Base-by-base conservation (phyloP, 495 filamentous ascomycete species). In the Daldinia concentrica region DNA sequence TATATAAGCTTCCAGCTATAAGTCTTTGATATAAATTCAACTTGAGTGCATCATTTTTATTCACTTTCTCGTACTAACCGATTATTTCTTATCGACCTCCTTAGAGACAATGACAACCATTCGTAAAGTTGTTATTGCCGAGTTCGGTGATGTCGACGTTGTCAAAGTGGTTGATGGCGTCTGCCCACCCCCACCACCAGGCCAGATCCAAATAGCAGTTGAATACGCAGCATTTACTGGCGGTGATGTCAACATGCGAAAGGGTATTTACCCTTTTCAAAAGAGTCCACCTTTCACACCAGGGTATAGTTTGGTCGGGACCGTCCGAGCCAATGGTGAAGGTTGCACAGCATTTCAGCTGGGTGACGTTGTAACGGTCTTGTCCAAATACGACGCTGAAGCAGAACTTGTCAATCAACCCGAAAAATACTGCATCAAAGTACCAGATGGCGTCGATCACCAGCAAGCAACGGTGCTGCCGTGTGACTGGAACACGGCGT, bases 241-340 rank as follows among this genome's bases (percentile, higher is more conserved):
- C 50, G 74, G 75, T 29, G 82, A 83, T 66, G 72, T 83, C 72
- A 78, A 77, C 64, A 85, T 85, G 82, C 78, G 80, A 8, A 70
- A 74, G 32, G 81, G 82, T 27, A 58, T 37, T n/a, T 83, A 83
- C 45, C 81, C 80, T 4, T 62, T 81, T 34, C 78, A 81, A 66
- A 77, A 73, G 36, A 72, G 74, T 14, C 76, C 80, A 1, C 82
- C 82, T 3, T 66, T 84, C 4, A 83, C 81, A 0, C 81, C 82
- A 0, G 81, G 82, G 61, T 83, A 83, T 73, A 77, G 67, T 50
- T 58, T 82, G n/a, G 73, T 81, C 19, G 82, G 82, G 30, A 74
- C 64, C 17, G 77, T 83, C 22, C 58, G 52, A 41, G 63, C 66
- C 11, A 73, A 72, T 62, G 80, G 81, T 11, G 39, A 69, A 9